A percentile compares a stretch with the other conserved stretches of the same genome.
These are phyloP conservation scores for Endotrypanum monterogeii DNA, from an alignment of 208 protist genomes.

Conservation along the genomic window DNA sequence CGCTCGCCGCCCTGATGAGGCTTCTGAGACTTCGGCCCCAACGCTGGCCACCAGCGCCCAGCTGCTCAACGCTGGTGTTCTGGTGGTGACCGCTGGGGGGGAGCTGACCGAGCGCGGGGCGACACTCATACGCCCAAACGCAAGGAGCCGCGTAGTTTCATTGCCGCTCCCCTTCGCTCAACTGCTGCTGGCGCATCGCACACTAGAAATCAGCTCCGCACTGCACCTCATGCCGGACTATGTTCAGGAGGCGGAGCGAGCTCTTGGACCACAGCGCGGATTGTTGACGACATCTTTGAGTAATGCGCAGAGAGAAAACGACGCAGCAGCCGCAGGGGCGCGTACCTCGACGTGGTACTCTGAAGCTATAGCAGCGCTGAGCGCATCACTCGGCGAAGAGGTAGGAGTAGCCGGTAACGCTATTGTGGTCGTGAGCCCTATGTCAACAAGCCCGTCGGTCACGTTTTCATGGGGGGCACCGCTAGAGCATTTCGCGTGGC, in stretches of 20 bases:
- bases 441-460: slow-evolving; percentile 2
- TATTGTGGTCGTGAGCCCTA: slow-evolving; percentile 26
- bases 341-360: slow-evolving; percentile 17
- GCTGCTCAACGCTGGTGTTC: slow-evolving; percentile 55
- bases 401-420: slow-evolving; percentile 28
- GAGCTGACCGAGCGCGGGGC: slow-evolving; percentile 69
- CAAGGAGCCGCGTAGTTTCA: slow-evolving; percentile 36
- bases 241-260: slow-evolving; percentile 20
- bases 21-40: not conserved
- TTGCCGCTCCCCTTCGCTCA: slow-evolving; percentile 61
- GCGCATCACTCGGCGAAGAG: not conserved
- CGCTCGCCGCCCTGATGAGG: slow-evolving; percentile 4
- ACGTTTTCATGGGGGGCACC: slow-evolving; percentile 11
- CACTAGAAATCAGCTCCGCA: slow-evolving; percentile 40
- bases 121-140: slow-evolving; percentile 33
- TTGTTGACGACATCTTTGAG: not conserved
- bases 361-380: slow-evolving; percentile 17
- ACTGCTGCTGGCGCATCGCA: slow-evolving; percentile 50
- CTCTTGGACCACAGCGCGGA: slow-evolving; percentile 7
- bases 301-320: not conserved
- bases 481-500: slow-evolving; percentile 30
- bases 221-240: slow-evolving; percentile 24
- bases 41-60: not conserved
- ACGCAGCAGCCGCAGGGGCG: not conserved
- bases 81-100: slow-evolving; percentile 45